These are phyloP conservation scores for Closterium sp. DNA, from an alignment of 139 green algal species.

Conservation along the genomic window DNA sequence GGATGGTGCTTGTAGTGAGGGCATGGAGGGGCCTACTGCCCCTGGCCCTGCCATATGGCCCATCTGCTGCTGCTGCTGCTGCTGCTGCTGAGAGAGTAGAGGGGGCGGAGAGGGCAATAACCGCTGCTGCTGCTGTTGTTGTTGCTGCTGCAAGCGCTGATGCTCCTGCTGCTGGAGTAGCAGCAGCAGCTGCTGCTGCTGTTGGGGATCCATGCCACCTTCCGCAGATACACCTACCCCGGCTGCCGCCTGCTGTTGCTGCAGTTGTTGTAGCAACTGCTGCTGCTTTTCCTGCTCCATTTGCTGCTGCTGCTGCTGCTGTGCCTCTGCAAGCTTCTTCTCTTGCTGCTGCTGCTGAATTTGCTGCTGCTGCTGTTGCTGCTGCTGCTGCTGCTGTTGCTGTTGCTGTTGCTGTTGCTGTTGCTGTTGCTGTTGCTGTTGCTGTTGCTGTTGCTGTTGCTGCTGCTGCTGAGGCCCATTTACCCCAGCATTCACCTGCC, in stretches of 20 bases:
- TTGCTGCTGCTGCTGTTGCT: neutral
- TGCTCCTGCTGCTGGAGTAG: neutral
- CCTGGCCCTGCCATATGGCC: constrained; percentile 2
- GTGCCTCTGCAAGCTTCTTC: neutral
- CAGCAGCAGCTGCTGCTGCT: neutral
- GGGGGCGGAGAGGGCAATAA: constrained; percentile 7
- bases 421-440: neutral
- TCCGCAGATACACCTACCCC: neutral
- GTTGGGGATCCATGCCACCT: neutral
- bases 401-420: neutral
- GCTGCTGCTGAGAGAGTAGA: constrained; percentile 1
- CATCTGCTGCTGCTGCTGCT: constrained; percentile 33
- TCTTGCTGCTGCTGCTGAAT: neutral
- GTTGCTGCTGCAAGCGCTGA: neutral
- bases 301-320: constrained; percentile 1
- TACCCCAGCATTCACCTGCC: neutral
- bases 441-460: neutral
- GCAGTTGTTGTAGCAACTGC: neutral
- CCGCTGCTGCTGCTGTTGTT: constrained; percentile 12
- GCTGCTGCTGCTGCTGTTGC: neutral
- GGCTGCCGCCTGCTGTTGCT: constrained; percentile 9
- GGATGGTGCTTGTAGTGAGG: too few relatives aligned
- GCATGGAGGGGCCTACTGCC: neutral
- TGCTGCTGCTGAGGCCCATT: constrained; percentile 12
- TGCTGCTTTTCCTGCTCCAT: neutral